These are phyloP conservation scores for Pseudisothecium myosuroides DNA, from an alignment of 225 moss, liverwort and hornwort species.

Conservation along the genomic window DNA sequence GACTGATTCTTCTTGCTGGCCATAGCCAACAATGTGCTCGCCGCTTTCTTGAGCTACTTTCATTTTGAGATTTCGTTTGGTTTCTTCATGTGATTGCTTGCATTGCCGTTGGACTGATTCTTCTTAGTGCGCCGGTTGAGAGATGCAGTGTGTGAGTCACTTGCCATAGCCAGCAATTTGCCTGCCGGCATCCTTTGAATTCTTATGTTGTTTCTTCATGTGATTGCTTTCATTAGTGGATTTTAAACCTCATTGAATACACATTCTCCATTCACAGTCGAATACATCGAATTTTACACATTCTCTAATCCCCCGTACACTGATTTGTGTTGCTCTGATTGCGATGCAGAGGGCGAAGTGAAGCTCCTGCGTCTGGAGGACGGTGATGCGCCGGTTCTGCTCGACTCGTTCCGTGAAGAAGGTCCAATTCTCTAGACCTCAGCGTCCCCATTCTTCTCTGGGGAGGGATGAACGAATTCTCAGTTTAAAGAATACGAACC, in stretches of 20 bases:
- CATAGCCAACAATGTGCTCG: neutral
- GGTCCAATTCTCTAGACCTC: neutral
- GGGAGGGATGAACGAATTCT: neutral
- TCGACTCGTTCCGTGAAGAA: constrained; percentile 40
- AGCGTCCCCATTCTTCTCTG: neutral
- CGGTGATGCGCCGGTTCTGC: constrained; percentile 29
- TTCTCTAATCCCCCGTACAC: neutral
- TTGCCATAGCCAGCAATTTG: neutral
- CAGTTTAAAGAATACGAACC: neutral
- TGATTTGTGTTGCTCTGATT: neutral
- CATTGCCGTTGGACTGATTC: neutral
- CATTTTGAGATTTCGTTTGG: neutral
- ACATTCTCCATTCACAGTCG: neutral
- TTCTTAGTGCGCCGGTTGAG: neutral
- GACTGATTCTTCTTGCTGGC: neutral
- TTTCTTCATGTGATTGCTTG: neutral
- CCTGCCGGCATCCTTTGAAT: neutral
- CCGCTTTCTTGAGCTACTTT: neutral
- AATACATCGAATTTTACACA: neutral
- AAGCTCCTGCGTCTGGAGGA: constrained; percentile 35
- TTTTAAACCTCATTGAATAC: neutral
- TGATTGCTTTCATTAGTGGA: neutral
- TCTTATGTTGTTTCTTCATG: neutral
- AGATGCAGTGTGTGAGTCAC: neutral
- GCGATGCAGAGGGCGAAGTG: constrained; percentile 25